Evolutionary conservation across 139 green algal genomes (phyloP), one percentile per base, ranked within the genome.

Genomic region (Pseudopediastrum boryanum): DNA sequence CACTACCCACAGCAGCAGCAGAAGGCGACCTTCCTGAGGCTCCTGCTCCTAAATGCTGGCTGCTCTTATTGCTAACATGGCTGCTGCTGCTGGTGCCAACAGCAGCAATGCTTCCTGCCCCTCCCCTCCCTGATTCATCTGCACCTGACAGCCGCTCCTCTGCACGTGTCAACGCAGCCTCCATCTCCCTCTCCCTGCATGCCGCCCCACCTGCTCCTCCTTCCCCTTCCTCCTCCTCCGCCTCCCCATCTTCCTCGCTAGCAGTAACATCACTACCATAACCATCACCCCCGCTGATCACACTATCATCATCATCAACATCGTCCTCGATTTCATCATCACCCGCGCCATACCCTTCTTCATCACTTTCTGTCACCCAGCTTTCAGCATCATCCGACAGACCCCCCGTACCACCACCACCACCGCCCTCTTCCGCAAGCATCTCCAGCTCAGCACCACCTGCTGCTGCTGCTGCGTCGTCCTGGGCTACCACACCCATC

Each of bases 321-420:
- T 43, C 67, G 31, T 35, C 31, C 54, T 5, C n/a, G n/a, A n/a
- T n/a, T n/a, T n/a, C n/a, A n/a, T n/a, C n/a, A n/a, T n/a, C n/a
- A n/a, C n/a, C n/a, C n/a, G n/a, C n/a, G n/a, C n/a, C n/a, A n/a
- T n/a, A n/a, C n/a, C 33, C 44, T 21, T 38, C 59, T 70, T 21
- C 46, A 29, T 77, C 50, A 43, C 39, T 59, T 12, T 78, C 71
- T 43, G 71, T 78, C 71, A 61, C 71, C 71, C 71, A 78, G 39
- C 41, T 70, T 7, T 54, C 50, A 29, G 33, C 51, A 3, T 64
- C 68, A 39, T n/a, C 23, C n/a, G 52, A 43, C n/a, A 44, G 12
- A 3, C 31, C 33, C n/a, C 13, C 62, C 27, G 12, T 19, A 19
- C 66, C 29, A 21, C 42, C 42, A n/a, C n/a, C n/a, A n/a, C n/a